A percentile compares a stretch with the other conserved stretches of the same genome.
Evolutionary conservation across 768 basidiomycete genomes (phyloP).

Genomic region (Harrya chromipes): DNA sequence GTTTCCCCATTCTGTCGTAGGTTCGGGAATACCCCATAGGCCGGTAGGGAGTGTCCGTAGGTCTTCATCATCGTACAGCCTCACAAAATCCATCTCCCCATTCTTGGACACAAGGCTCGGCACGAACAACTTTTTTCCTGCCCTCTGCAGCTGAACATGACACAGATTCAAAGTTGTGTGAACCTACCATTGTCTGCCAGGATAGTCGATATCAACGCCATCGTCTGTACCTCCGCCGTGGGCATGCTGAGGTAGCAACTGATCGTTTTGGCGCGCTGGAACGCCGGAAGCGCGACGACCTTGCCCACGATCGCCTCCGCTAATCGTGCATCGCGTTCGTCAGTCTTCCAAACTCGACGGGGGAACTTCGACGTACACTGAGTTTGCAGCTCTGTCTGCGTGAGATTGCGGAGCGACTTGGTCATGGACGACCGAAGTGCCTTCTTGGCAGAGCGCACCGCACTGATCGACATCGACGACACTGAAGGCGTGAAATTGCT

Average conservation of each 20-base stretch:
- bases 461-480: constrained; percentile 26
- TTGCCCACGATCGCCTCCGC: constrained; percentile 39
- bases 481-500: no score
- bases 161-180: background rate
- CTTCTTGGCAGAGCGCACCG: constrained; percentile 44
- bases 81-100: constrained; percentile 61
- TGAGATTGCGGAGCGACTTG: constrained; percentile 42
- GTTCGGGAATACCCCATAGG: constrained; percentile 77
- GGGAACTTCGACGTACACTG: constrained; percentile 51
- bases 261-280: constrained; percentile 46
- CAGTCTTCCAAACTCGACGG: background rate
- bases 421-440: constrained; percentile 51
- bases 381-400: constrained; percentile 43
- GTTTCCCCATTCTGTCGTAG: constrained; percentile 43
- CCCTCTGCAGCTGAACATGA: background rate
- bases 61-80: constrained; percentile 58
- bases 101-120: constrained; percentile 55
- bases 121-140: constrained; percentile 68
- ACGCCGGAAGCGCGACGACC: constrained; percentile 50
- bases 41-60: constrained; percentile 54
- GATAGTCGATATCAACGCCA: constrained; percentile 47
- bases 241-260: constrained; percentile 86
- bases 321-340: constrained; percentile 7
- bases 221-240: constrained; percentile 62
- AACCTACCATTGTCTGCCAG: constrained; percentile 47